phyloP scores from a whole-genome alignment of 768 basidiomycete genomes.

The Collybia sordida region DNA sequence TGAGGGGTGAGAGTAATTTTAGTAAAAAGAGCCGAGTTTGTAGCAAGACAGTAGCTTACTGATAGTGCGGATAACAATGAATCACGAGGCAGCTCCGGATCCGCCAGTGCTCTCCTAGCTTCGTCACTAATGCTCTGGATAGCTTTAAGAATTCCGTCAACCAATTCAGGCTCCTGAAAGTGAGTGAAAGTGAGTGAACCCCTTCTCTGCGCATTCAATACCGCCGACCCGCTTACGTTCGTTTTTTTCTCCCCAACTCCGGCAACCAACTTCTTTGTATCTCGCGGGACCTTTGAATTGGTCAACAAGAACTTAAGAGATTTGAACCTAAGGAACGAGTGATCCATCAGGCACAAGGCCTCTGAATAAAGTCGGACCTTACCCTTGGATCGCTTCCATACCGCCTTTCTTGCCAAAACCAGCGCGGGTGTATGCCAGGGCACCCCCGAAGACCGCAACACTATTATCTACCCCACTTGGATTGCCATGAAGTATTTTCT shows the following conservation, averaged over 20 bases:
- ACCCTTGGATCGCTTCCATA: constrained; percentile 88
- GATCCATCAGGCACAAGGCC: constrained; percentile 13
- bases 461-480: constrained; percentile 98
- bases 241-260: constrained; percentile 75
- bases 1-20: constrained; percentile 28
- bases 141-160: constrained; percentile 71
- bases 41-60: constrained; percentile 43
- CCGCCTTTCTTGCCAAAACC: constrained; percentile 77
- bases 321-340: constrained; percentile 65
- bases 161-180: constrained; percentile 78
- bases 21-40: constrained; percentile 5
- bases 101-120: constrained; percentile 72
- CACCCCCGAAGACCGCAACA: constrained; percentile 90
- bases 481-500: constrained; percentile 96
- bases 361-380: constrained; percentile 25
- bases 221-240: constrained; percentile 39
- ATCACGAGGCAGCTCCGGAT: constrained; percentile 66
- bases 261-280: constrained; percentile 93
- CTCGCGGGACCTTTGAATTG: constrained; percentile 89
- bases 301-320: constrained; percentile 88
- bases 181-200: constrained; percentile 6
- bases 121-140: constrained; percentile 88
- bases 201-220: constrained; percentile 3
- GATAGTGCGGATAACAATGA: constrained; percentile 66
- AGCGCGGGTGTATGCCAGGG: constrained; percentile 83